Percentiles rank a stretch among this genome's conserved stretches.
phyloP scores from a whole-genome alignment of 2,329 filamentous ascomycete species.

The Colletotrichum sp. region DNA sequence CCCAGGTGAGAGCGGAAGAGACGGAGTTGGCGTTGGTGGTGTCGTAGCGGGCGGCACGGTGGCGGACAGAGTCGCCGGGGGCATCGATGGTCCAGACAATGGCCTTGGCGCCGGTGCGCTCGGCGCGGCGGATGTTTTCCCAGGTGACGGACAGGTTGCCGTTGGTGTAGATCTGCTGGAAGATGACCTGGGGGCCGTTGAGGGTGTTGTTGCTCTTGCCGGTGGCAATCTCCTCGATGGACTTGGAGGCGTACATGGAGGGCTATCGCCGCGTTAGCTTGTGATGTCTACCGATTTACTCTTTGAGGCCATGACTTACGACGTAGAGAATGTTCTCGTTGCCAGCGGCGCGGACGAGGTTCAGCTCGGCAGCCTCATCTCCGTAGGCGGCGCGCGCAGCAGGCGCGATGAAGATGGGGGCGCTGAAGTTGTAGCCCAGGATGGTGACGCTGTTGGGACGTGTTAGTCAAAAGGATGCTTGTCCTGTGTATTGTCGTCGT shows the following conservation, averaged over 20 bases:
- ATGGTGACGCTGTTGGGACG: constrained; percentile 37
- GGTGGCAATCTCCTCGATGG: constrained; percentile 36
- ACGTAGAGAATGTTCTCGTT: constrained; percentile 51
- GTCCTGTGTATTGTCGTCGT: neutral
- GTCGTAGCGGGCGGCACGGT: constrained; percentile 26
- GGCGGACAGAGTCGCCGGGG: constrained; percentile 21
- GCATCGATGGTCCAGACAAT: constrained; percentile 42
- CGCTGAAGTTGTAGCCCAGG: constrained; percentile 49
- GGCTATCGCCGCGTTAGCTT: constrained; percentile 10
- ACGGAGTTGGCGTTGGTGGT: constrained; percentile 21
- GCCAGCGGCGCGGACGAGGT: constrained; percentile 49
- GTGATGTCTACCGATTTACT: neutral
- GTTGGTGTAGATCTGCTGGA: constrained; percentile 32
- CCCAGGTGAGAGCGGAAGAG: constrained; percentile 25
- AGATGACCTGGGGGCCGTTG: constrained; percentile 32
- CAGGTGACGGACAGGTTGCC: constrained; percentile 35
- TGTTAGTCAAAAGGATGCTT: neutral
- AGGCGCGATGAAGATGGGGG: constrained; percentile 54
- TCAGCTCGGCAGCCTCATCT: constrained; percentile 48
- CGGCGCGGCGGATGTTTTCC: constrained; percentile 34
- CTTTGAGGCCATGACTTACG: constrained; percentile 13
- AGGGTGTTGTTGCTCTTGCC: constrained; percentile 27
- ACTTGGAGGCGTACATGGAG: constrained; percentile 34
- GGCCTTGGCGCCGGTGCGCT: constrained; percentile 37
- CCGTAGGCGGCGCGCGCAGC: constrained; percentile 47